Conservation (phyloP, 2,329 filamentous ascomycete genomes). For the Penicillium sp. region DNA sequence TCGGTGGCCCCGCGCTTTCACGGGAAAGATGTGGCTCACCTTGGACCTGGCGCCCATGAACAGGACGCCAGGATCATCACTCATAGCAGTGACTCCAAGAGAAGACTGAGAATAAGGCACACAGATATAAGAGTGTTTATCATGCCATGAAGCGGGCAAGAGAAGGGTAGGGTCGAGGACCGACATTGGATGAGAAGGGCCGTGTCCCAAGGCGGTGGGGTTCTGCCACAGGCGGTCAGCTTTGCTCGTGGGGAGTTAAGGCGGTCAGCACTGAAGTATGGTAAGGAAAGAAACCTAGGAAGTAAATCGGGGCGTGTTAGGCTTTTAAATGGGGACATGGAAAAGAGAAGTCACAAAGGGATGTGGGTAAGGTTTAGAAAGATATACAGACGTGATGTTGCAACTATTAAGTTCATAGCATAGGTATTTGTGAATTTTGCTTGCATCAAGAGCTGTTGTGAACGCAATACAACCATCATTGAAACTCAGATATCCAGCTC, state of each 20-base stretch:
- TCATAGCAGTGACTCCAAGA: constrained; percentile 28
- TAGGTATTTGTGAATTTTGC: constrained; percentile 7
- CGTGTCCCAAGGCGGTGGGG: constrained; percentile 14
- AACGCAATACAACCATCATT: constrained; percentile 19
- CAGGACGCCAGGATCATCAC: constrained; percentile 34
- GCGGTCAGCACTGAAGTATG: background rate
- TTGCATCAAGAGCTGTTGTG: constrained; percentile 15
- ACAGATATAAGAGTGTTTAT: constrained; percentile 1
- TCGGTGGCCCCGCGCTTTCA: constrained; percentile 25
- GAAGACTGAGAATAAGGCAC: background rate
- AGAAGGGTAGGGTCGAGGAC: background rate
- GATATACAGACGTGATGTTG: background rate
- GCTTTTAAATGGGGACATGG: background rate
- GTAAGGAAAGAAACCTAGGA: background rate
- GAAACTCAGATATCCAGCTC: constrained; percentile 18
- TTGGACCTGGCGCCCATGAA: constrained; percentile 38
- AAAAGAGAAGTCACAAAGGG: background rate
- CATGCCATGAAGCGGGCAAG: background rate
- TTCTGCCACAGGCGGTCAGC: constrained; percentile 1
- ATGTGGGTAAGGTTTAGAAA: background rate
- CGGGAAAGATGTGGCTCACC: constrained; percentile 26
- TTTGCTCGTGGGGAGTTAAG: background rate
- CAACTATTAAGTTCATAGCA: background rate
- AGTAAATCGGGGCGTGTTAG: background rate
- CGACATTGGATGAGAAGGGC: constrained; percentile 10